Evolutionary conservation across 352 stramenopile genomes (phyloP), one percentile per base, ranked within the genome.

Genomic region (Discostella stelligera): DNA sequence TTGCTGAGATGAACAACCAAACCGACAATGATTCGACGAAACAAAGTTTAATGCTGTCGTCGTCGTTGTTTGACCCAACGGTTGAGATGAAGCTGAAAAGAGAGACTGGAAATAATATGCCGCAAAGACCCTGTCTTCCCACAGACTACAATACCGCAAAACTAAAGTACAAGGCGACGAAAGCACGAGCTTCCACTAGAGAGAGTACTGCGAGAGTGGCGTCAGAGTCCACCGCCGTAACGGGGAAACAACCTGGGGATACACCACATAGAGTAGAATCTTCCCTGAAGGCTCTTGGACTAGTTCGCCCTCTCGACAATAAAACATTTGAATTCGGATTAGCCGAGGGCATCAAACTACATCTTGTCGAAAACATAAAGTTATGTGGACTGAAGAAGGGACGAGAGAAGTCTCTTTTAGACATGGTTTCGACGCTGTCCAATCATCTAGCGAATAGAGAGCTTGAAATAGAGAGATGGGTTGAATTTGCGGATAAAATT

Each of bases 331-430:
- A 80, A 21, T 79, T 70, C 59, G 71, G 71, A 6, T n/a, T 80
- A 2, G 65, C 71, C 4, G 66, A 66, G 16, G 77, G 66, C 11
- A 84, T 84, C 37, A 23, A 71, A 25, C 11, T 72, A 10, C 77
- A 84, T 52, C 68, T 84, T 11, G 41, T 78, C 23, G 77, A 84
- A 58, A 84, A 52, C 39, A 71, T 84, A 32, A 84, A 80, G 23
- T 39, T 84, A 39, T 78, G 66, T 21, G 66, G 77, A 2, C 23
- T 84, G 0, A 60, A 65, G 64, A 78, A 72, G 63, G 66, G 21
- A 21, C 21, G 77, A 56, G 77, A 84, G 39, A 80, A 76, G 27
- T 77, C 71, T 3, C 62, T 84, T 16, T 41, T 68, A 10, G 66
- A 75, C 23, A 80, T 84, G 71, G 66, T 84, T 0, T 39, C 14